phyloP scores from a whole-genome alignment of 371 early-diverging fungal genomes.

The Rhizopus stolonifer region DNA sequence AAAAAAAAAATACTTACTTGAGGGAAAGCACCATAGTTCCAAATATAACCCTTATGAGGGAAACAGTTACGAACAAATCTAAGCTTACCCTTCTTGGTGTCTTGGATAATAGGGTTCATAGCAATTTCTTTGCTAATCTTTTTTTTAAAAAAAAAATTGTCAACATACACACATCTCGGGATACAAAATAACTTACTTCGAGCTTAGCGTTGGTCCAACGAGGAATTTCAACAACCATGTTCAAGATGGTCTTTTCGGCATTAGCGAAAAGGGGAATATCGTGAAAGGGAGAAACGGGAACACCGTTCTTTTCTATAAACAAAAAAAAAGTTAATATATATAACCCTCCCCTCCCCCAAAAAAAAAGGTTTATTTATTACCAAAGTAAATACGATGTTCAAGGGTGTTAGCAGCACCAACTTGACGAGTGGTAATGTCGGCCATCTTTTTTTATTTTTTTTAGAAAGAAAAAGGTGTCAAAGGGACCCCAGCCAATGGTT shows the following conservation, averaged over 20 bases:
- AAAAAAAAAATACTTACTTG: constrained; percentile 33
- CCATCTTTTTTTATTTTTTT: constrained; percentile 32
- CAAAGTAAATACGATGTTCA: constrained; percentile 85
- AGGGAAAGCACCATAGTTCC: constrained; percentile 97
- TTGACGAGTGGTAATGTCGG: constrained; percentile 70
- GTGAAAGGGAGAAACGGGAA: constrained; percentile 87
- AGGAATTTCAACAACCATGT: constrained; percentile 94
- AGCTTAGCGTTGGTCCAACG: constrained; percentile 96
- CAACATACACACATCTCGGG: no score
- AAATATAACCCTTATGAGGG: constrained; percentile 95
- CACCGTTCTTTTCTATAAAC: constrained; percentile 38
- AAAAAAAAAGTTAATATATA: not conserved
- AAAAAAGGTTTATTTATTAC: constrained; percentile 34
- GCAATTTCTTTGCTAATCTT: constrained; percentile 78
- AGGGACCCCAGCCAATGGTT: no score
- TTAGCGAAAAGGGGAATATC: constrained; percentile 88
- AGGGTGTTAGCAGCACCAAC: constrained; percentile 84
- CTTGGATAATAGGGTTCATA: constrained; percentile 95
- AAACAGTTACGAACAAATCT: constrained; percentile 92
- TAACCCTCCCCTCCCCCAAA: not conserved
- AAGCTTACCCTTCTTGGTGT: constrained; percentile 92
- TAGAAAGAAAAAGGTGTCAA: constrained; percentile 1
- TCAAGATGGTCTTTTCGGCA: constrained; percentile 70
- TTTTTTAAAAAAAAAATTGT: no score
- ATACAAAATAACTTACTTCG: constrained; percentile 61